A percentile compares a stretch with the other conserved stretches of the same genome.
Evolutionary conservation across 352 stramenopile genomes (phyloP).

Genomic region (Phytophthora chlamydospora): DNA sequence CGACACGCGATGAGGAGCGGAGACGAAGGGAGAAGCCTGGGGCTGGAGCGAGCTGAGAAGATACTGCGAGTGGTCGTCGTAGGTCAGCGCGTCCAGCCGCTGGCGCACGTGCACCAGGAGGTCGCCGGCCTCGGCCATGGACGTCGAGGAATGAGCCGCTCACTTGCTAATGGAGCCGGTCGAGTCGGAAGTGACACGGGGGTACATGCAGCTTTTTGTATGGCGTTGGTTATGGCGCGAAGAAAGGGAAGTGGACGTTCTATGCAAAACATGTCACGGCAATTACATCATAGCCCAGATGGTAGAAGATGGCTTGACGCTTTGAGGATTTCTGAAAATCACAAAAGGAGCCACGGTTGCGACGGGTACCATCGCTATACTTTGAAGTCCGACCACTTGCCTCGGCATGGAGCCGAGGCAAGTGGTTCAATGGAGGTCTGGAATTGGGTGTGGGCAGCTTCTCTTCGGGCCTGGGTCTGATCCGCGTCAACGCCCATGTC

Average conservation of each 20-base stretch:
- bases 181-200: constrained; percentile 10
- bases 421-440: too few relatives aligned
- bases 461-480: too few relatives aligned
- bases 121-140: constrained; percentile 38
- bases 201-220: constrained; percentile 1
- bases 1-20: constrained; percentile 1
- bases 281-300: too few relatives aligned
- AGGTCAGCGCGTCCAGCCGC: constrained; percentile 60
- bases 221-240: not conserved
- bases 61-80: constrained; percentile 54
- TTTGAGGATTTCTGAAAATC: too few relatives aligned
- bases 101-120: constrained; percentile 54
- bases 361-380: too few relatives aligned
- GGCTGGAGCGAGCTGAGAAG: constrained; percentile 47
- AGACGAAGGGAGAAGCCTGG: constrained; percentile 30
- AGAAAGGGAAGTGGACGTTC: constrained; percentile 1
- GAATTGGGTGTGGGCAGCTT: too few relatives aligned
- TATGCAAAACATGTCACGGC: not conserved
- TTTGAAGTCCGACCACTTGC: too few relatives aligned
- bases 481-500: too few relatives aligned
- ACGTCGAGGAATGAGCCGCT: not conserved
- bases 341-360: too few relatives aligned
- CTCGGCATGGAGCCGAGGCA: too few relatives aligned
- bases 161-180: constrained; percentile 7
- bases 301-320: too few relatives aligned